Percentiles rank a stretch among this genome's conserved stretches.
These are phyloP conservation scores for Backusella psychrophila DNA, from an alignment of 192 early-diverging fungal genomes.

Conservation along the genomic window DNA sequence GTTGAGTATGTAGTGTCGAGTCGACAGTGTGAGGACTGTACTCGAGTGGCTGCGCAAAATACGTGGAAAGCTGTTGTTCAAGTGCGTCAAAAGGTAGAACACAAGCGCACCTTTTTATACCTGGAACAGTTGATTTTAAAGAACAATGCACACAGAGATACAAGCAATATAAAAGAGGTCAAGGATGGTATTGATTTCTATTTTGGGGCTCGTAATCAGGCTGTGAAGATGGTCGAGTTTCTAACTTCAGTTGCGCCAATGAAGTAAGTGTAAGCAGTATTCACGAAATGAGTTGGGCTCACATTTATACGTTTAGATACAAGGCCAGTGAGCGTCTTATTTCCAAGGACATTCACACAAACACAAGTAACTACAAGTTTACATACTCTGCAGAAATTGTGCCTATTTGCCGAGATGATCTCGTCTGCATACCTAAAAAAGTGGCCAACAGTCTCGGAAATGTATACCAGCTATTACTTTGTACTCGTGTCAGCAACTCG, in stretches of 20 bases:
- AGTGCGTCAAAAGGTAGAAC: constrained; percentile 96
- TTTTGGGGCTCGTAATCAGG: constrained; percentile 85
- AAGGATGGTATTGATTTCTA: constrained; percentile 98
- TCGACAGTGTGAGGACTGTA: constrained; percentile 96
- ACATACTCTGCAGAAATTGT: constrained; percentile 95
- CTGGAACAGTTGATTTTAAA: constrained; percentile 98
- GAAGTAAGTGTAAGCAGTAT: constrained; percentile 35
- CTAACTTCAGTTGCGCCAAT: constrained; percentile 82
- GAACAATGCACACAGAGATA: constrained; percentile 96
- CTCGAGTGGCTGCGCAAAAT: constrained; percentile 92
- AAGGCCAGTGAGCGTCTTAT: constrained; percentile 95
- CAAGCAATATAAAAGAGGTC: constrained; percentile 96
- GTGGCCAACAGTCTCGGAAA: constrained; percentile 84
- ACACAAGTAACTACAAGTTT: constrained; percentile 93
- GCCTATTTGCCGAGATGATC: constrained; percentile 96
- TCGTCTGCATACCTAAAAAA: constrained; percentile 84
- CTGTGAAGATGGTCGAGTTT: constrained; percentile 96
- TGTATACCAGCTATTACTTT: constrained; percentile 78
- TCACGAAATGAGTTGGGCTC: background rate
- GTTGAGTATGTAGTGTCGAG: constrained; percentile 89
- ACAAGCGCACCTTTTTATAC: constrained; percentile 98
- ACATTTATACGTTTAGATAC: constrained; percentile 41
- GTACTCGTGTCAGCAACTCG: constrained; percentile 83
- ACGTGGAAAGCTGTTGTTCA: constrained; percentile 98
- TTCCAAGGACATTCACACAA: constrained; percentile 90